These are phyloP conservation scores for Parasarocladium wereldwijsianum DNA, from an alignment of 2,329 filamentous ascomycete species.

Conservation along the genomic window DNA sequence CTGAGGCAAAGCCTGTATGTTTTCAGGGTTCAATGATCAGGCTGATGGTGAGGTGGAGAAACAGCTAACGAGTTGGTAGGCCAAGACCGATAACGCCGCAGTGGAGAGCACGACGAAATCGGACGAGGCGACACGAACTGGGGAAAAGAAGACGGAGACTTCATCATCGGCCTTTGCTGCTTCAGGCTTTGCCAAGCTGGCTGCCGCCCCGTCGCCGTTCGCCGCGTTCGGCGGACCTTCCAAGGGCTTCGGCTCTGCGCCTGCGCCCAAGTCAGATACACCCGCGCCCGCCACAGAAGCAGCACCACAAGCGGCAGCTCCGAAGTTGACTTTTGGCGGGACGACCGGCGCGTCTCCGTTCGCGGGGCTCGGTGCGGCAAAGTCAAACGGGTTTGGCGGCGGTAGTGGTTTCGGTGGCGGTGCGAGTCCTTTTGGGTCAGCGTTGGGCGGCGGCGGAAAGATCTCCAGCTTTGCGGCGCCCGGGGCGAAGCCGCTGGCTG, in stretches of 20 bases:
- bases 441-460: conserved; percentile 25
- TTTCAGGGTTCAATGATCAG: too few species aligned
- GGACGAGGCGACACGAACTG: conserved; percentile 10
- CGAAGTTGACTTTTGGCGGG: conserved; percentile 35
- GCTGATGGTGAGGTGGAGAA: too few species aligned
- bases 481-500: conserved; percentile 30
- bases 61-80: too few species aligned
- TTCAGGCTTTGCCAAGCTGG: conserved; percentile 54
- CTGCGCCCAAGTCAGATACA: conserved; percentile 16
- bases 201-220: conserved; percentile 50
- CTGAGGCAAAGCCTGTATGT: conserved; percentile 19
- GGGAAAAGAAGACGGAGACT: conserved; percentile 20
- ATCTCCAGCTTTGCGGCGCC: conserved; percentile 59
- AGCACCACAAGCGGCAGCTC: conserved; percentile 15
- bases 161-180: conserved; percentile 50
- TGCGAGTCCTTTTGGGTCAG: conserved; percentile 18
- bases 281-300: conserved; percentile 11
- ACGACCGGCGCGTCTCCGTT: conserved; percentile 30
- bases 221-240: conserved; percentile 32
- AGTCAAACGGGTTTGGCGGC: conserved; percentile 33
- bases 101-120: conserved; percentile 2
- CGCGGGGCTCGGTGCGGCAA: conserved; percentile 22
- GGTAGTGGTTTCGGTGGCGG: conserved; percentile 28
- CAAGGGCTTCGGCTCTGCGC: conserved; percentile 32
- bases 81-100: not conserved